Base-by-base conservation (phyloP, 129 eudicot genomes). In the Scalesia atractyloides region DNA sequence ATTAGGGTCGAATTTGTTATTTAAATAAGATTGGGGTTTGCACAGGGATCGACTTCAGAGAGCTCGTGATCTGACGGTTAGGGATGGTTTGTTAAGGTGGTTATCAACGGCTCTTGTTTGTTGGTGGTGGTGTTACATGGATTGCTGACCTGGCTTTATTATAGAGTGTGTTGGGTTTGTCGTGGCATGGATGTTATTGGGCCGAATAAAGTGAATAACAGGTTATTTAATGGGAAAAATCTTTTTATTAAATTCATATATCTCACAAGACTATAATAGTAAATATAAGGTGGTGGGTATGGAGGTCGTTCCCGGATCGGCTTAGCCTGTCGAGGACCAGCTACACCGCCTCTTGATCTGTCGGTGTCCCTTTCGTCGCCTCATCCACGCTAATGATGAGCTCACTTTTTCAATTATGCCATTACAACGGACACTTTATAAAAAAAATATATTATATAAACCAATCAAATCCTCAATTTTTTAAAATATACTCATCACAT, bases 61-160 rank as follows among this genome's bases (percentile, higher is more conserved):
- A 17, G 39, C 10, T 7, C 46, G 33, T 59, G 67, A 84, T 84
- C 87, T 20, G 16, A 84, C 82, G 85, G 85, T 48, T 64, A n/a
- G 72, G 75, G 77, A 39, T 48, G 61, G 30, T 22, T 5, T 73
- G 51, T 33, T 59, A 34, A 20, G 13, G 48, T 48, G 36, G 61
- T 65, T 37, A 81, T 70, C 70, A 53, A 76, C 58, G 74, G 81
- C 18, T 51, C 44, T 9, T 39, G 12, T 68, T 12, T 0, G 9
- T 58, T 71, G 34, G 13, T 47, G 15, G 10, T 52, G 18, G 33
- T 53, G 11, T 12, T 52, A 53, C 73, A 34, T 52, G 77, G 82
- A 78, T 78, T 50, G 49, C 7, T 78, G 82, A 78, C 77, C 30
- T 78, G 82, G 82, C 72, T 51, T 18, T 22, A 13, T 67, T 51